These are phyloP conservation scores for Termitomyces eurrhizus DNA, from an alignment of 768 basidiomycete species.

Conservation along the genomic window DNA sequence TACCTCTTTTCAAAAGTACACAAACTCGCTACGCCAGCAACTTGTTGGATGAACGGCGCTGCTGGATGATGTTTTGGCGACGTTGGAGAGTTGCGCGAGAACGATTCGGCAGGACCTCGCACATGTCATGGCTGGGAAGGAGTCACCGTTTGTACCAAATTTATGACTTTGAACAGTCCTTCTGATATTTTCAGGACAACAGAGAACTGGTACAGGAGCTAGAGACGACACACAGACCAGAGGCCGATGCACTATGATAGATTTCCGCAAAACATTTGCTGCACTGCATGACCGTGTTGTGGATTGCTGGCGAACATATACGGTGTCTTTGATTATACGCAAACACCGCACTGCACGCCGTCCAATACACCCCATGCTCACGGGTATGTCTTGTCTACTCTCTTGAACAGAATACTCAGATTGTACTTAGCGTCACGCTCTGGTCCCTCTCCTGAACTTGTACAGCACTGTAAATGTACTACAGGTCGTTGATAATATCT, in stretches of 20 bases:
- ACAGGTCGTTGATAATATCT: slow-evolving; percentile 60
- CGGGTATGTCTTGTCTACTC: slow-evolving; percentile 19
- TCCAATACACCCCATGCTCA: slow-evolving; percentile 16
- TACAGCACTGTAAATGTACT: slow-evolving; percentile 20
- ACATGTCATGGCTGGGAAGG: slow-evolving; percentile 37
- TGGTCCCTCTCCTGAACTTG: slow-evolving; percentile 50
- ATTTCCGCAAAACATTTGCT: slow-evolving; percentile 40
- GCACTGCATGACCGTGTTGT: slow-evolving; percentile 43
- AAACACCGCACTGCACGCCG: slow-evolving; percentile 20
- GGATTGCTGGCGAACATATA: slow-evolving; percentile 48
- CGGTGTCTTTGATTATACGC: slow-evolving; percentile 31
- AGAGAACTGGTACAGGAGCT: slow-evolving; percentile 43
- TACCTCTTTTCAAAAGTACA: slow-evolving; percentile 65
- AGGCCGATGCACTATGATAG: slow-evolving; percentile 53
- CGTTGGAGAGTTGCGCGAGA: slow-evolving; percentile 59
- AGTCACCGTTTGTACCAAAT: slow-evolving; percentile 36
- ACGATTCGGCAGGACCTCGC: slow-evolving; percentile 58
- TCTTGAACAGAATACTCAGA: neutral
- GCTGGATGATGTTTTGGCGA: too few species aligned
- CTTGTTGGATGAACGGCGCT: slow-evolving; percentile 61
- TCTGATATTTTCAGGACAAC: too few species aligned
- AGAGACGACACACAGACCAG: slow-evolving; percentile 41
- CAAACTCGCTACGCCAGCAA: slow-evolving; percentile 54
- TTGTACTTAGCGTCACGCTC: slow-evolving; percentile 7
- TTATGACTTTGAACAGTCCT: too few species aligned